These are phyloP conservation scores for Suillus lakei DNA, from an alignment of 768 basidiomycete species.

Conservation along the genomic window DNA sequence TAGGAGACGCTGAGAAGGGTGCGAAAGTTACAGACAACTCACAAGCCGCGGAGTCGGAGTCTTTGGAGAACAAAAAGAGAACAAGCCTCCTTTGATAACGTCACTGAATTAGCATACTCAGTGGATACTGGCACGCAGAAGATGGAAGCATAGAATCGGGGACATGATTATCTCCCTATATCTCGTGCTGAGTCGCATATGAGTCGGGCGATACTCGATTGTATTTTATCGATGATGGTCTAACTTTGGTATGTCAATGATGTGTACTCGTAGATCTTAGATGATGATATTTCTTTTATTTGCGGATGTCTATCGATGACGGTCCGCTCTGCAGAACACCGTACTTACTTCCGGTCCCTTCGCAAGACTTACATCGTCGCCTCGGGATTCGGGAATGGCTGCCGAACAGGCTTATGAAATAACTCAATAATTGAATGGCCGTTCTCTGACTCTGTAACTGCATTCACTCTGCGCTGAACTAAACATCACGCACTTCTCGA, in stretches of 20 bases:
- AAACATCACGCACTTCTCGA: too few species aligned
- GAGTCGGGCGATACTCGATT: not conserved
- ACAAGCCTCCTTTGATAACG: not conserved
- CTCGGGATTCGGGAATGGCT: too few species aligned
- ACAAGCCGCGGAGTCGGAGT: not conserved
- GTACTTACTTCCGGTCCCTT: too few species aligned
- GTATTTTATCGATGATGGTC: not conserved
- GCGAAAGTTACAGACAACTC: slow-evolving; percentile 1
- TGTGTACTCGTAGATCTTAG: too few species aligned
- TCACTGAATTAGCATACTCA: slow-evolving; percentile 11
- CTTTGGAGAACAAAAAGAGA: not conserved
- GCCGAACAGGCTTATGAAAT: too few species aligned
- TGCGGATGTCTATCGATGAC: too few species aligned
- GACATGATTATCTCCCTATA: not conserved
- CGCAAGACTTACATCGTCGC: too few species aligned
- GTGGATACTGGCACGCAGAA: slow-evolving; percentile 4
- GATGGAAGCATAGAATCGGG: slow-evolving; percentile 1
- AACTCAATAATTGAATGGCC: too few species aligned
- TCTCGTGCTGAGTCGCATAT: not conserved
- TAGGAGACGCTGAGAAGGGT: slow-evolving; percentile 37
- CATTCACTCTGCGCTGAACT: too few species aligned
- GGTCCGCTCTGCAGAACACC: too few species aligned
- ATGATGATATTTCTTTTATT: too few species aligned
- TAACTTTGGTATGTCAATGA: not conserved
- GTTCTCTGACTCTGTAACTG: too few species aligned